A percentile compares a stretch with the other conserved stretches of the same genome.
phyloP scores from a whole-genome alignment of 225 moss, liverwort and hornwort species.

The Anthoceros angustus region DNA sequence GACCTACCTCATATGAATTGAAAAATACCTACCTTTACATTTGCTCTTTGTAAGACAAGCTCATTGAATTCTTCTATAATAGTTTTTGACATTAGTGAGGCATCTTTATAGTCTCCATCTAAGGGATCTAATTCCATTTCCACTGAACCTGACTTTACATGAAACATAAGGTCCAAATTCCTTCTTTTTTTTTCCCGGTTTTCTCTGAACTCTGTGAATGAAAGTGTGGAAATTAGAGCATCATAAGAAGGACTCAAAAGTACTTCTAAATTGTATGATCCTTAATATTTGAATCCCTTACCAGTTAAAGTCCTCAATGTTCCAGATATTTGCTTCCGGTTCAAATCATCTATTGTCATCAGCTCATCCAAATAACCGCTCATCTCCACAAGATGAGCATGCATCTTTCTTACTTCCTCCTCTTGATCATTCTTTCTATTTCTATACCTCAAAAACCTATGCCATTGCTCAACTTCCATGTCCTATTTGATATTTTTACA shows the following conservation, averaged over 20 bases:
- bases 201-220: constrained; percentile 37
- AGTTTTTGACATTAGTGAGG: constrained; percentile 31
- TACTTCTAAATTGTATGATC: neutral
- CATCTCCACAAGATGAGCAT: constrained; percentile 51
- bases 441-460: constrained; percentile 39
- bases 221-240: neutral
- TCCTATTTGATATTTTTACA: constrained; percentile 27
- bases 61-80: constrained; percentile 71
- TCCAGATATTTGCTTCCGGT: constrained; percentile 47
- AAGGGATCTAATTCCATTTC: constrained; percentile 68
- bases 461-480: constrained; percentile 51
- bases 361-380: constrained; percentile 45
- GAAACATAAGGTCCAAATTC: constrained; percentile 42
- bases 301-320: constrained; percentile 35
- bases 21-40: constrained; percentile 38
- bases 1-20: neutral
- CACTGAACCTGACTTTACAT: constrained; percentile 38
- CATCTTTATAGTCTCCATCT: constrained; percentile 45
- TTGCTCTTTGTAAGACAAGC: constrained; percentile 36
- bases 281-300: constrained; percentile 7
- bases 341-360: constrained; percentile 32
- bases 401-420: constrained; percentile 40
- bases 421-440: constrained; percentile 57
- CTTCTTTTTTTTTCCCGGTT: constrained; percentile 38
- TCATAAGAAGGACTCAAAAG: neutral